Conservation (phyloP, 495 filamentous ascomycete species). For the Lepidopterella palustris region DNA sequence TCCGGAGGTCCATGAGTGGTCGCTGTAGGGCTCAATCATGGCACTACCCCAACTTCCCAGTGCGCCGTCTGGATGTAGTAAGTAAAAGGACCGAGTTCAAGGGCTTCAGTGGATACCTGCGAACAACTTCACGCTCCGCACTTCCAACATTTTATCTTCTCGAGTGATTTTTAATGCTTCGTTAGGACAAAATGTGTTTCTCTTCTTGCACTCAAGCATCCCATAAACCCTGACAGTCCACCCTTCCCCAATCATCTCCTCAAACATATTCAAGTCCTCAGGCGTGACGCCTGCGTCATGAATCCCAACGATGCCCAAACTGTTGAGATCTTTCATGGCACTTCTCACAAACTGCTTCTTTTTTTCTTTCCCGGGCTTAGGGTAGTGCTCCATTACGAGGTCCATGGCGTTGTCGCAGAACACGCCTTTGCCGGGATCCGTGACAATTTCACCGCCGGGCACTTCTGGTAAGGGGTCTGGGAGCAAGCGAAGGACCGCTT, state of each 20-base stretch:
- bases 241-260: conserved; percentile 42
- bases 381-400: conserved; percentile 48
- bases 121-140: conserved; percentile 54
- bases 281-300: conserved; percentile 56
- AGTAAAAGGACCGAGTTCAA: conserved; percentile 9
- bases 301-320: conserved; percentile 54
- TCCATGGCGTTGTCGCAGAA: conserved; percentile 68
- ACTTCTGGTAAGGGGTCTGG: conserved; percentile 45
- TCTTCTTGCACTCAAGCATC: conserved; percentile 55
- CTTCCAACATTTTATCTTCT: conserved; percentile 41
- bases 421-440: conserved; percentile 51
- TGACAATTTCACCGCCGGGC: conserved; percentile 53
- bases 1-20: conserved; percentile 48
- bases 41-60: conserved; percentile 60
- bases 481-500: conserved; percentile 50
- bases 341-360: conserved; percentile 46
- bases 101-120: conserved; percentile 40
- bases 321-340: conserved; percentile 52
- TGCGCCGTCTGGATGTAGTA: conserved; percentile 48
- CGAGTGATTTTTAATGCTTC: conserved; percentile 37
- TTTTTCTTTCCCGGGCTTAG: conserved; percentile 43
- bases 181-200: conserved; percentile 53
- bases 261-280: conserved; percentile 45
- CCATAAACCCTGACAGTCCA: conserved; percentile 54
- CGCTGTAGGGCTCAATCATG: conserved; percentile 55